A percentile compares a stretch with the other conserved stretches of the same genome.
These are phyloP conservation scores for Colletotrichum lini DNA, from an alignment of 2,329 filamentous ascomycete species.

Conservation along the genomic window DNA sequence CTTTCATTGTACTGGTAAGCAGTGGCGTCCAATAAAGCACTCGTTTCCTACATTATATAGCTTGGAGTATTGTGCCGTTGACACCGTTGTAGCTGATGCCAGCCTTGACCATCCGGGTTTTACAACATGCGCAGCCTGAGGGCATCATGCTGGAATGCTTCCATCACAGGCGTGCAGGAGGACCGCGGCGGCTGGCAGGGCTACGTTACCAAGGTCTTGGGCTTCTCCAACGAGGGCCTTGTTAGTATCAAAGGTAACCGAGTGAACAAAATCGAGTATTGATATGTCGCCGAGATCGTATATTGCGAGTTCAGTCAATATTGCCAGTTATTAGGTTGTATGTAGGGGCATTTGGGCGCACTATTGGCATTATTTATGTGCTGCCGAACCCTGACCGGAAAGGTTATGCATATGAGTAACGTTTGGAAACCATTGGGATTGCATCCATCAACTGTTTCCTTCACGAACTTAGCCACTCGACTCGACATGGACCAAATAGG, in stretches of 20 bases:
- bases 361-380: not conserved
- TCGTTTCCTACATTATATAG: not conserved
- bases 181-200: conserved; percentile 65
- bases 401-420: not conserved
- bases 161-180: conserved; percentile 59
- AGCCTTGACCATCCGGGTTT: conserved; percentile 58
- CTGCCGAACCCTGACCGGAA: not conserved
- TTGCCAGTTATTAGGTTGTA: no score
- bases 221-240: conserved; percentile 62
- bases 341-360: not conserved
- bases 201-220: conserved; percentile 62
- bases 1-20: conserved; percentile 69
- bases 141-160: conserved; percentile 61
- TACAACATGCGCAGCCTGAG: conserved; percentile 62
- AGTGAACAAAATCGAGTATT: not conserved
- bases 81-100: conserved; percentile 55
- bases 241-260: conserved; percentile 62
- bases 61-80: not conserved
- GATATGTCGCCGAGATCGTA: not conserved
- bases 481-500: no score
- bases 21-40: not conserved
- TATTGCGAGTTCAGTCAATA: no score
- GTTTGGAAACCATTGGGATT: not conserved
- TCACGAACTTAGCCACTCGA: no score
- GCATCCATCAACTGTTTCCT: no score